Evolutionary conservation across 352 stramenopile genomes (phyloP).

Genomic region (Pythium aquatile): DNA sequence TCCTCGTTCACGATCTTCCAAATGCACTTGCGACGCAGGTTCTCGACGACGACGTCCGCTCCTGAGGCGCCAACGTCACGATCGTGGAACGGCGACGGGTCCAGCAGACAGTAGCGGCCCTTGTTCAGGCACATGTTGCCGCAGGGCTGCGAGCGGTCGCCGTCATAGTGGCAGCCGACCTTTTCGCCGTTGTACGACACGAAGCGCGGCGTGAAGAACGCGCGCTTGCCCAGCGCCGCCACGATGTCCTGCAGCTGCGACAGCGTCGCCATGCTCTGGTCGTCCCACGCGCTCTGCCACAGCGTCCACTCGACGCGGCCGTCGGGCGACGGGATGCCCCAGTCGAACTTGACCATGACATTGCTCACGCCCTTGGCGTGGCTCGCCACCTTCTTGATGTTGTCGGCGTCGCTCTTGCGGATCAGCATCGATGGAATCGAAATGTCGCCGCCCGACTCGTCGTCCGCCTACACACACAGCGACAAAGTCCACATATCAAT

Average conservation of each 20-base stretch:
- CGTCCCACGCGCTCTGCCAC: conserved; percentile 94
- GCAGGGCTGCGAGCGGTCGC: conserved; percentile 78
- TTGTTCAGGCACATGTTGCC: conserved; percentile 97
- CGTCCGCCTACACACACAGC: conserved; percentile 73
- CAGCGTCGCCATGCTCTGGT: conserved; percentile 75
- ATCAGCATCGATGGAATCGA: conserved; percentile 96
- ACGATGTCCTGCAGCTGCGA: conserved; percentile 84
- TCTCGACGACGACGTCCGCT: conserved; percentile 93
- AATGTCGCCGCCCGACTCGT: conserved; percentile 96
- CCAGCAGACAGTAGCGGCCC: conserved; percentile 95
- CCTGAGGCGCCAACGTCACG: conserved; percentile 90
- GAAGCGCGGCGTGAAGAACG: conserved; percentile 96
- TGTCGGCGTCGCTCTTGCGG: conserved; percentile 93
- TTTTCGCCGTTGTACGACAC: conserved; percentile 95
- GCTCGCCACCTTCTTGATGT: conserved; percentile 88
- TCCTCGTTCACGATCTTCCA: conserved; percentile 87
- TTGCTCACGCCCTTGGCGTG: conserved; percentile 88
- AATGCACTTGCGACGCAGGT: conserved; percentile 94
- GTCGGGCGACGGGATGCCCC: conserved; percentile 92
- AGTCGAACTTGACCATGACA: conserved; percentile 95
- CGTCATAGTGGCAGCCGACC: conserved; percentile 86
- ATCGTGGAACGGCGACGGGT: conserved; percentile 94
- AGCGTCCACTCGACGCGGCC: conserved; percentile 96
- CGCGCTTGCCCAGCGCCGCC: conserved; percentile 83
- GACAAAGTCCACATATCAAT: background rate